Conservation (phyloP, 2,329 filamentous ascomycete species). For the Fusarium armeniacum region DNA sequence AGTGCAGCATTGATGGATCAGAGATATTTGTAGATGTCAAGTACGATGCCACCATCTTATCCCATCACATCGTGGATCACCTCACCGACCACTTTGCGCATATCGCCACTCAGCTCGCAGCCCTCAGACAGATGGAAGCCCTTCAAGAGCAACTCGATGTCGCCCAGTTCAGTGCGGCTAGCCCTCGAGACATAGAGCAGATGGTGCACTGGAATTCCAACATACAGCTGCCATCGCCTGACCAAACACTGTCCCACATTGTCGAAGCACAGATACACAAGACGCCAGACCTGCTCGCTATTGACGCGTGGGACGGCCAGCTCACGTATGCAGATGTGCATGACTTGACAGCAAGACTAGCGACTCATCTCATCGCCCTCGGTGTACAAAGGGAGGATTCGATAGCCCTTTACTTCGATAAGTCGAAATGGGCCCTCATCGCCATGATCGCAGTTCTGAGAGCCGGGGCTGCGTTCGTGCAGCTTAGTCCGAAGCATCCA, state of each 20-base stretch:
- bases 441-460: slow-evolving; percentile 34
- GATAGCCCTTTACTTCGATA: slow-evolving; percentile 33
- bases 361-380: slow-evolving; percentile 23
- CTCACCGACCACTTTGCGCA: slow-evolving; percentile 17
- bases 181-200: slow-evolving; percentile 11
- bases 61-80: slow-evolving; percentile 13
- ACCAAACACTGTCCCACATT: slow-evolving; percentile 6
- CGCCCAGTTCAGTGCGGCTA: slow-evolving; percentile 12
- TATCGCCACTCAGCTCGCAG: slow-evolving; percentile 13
- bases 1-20: slow-evolving; percentile 64
- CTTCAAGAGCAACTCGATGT: slow-evolving; percentile 3
- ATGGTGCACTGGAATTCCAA: slow-evolving; percentile 6
- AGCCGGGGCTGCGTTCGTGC: slow-evolving; percentile 25
- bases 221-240: slow-evolving; percentile 11
- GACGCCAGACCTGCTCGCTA: slow-evolving; percentile 18
- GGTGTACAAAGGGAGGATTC: slow-evolving; percentile 25
- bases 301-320: slow-evolving; percentile 35
- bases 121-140: slow-evolving; percentile 10
- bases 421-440: slow-evolving; percentile 32
- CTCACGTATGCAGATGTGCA: slow-evolving; percentile 39
- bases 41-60: slow-evolving; percentile 15
- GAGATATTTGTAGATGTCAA: slow-evolving; percentile 60
- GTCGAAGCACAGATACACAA: slow-evolving; percentile 10
- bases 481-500: slow-evolving; percentile 33
- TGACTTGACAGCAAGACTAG: slow-evolving; percentile 30